These are phyloP conservation scores for Mucor ambiguus DNA, from an alignment of 371 early-diverging fungal genomes.

Conservation along the genomic window DNA sequence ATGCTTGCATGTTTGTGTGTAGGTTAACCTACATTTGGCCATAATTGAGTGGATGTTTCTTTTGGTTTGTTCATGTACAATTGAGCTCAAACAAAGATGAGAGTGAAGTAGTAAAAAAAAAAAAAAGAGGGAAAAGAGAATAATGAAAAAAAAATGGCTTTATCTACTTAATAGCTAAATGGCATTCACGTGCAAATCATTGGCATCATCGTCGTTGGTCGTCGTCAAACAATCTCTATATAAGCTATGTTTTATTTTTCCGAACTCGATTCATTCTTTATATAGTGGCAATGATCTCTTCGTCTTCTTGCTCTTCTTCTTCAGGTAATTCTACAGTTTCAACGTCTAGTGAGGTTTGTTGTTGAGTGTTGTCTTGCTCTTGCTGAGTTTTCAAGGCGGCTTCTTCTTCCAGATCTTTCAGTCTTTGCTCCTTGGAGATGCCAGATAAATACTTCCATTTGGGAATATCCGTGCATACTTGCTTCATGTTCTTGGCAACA, in stretches of 20 bases:
- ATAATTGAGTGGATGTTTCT: neutral
- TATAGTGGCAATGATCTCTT: constrained; percentile 4
- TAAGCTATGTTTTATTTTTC: neutral
- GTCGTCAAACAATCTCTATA: neutral
- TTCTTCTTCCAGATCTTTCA: constrained; percentile 18
- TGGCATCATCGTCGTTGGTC: neutral
- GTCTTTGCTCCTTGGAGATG: constrained; percentile 26
- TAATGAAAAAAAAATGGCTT: neutral
- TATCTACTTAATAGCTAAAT: neutral
- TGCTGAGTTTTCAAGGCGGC: constrained; percentile 1
- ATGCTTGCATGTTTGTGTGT: neutral
- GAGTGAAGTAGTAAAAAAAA: neutral
- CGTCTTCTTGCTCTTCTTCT: neutral
- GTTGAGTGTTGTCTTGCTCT: neutral
- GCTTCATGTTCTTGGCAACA: constrained; percentile 52
- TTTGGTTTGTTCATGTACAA: neutral
- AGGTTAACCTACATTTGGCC: neutral
- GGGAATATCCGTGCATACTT: constrained; percentile 47
- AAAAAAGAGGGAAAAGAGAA: neutral
- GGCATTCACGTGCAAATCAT: constrained; percentile 4
- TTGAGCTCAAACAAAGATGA: neutral
- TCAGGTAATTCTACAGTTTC: neutral
- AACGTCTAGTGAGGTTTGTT: neutral
- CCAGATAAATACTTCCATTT: constrained; percentile 36
- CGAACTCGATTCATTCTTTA: neutral